A percentile compares a stretch with the other conserved stretches of the same genome.
These are phyloP conservation scores for Myxozyma geophila DNA, from an alignment of 805 yeast species.

Conservation along the genomic window DNA sequence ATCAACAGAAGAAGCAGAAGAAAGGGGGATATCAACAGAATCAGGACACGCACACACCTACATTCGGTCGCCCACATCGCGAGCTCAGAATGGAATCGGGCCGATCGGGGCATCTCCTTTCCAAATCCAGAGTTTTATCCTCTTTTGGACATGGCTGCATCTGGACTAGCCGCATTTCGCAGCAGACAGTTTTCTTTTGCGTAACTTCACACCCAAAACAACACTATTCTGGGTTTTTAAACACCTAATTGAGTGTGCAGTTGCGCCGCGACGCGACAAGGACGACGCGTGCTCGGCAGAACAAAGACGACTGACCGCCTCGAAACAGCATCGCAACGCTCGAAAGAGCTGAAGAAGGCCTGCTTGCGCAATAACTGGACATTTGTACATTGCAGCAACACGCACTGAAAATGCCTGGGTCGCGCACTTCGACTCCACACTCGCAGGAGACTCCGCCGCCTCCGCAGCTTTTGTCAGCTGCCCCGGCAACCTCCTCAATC, in stretches of 20 bases:
- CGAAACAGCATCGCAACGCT: too few relatives aligned
- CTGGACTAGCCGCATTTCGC: neutral
- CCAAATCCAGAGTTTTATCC: neutral
- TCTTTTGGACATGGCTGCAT: neutral
- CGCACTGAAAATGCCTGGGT: slow-evolving; percentile 6
- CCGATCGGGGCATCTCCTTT: too few relatives aligned
- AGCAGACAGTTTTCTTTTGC: neutral
- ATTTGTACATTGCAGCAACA: neutral
- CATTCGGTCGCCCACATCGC: too few relatives aligned
- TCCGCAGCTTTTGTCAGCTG: slow-evolving; percentile 14
- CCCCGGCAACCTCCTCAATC: slow-evolving; percentile 20
- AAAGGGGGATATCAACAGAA: too few relatives aligned
- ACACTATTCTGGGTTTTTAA: neutral
- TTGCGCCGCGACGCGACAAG: neutral
- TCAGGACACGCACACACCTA: too few relatives aligned
- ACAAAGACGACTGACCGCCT: neutral
- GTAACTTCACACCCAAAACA: slow-evolving; percentile 7
- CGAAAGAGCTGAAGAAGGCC: too few relatives aligned
- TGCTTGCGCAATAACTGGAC: neutral
- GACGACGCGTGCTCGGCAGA: neutral
- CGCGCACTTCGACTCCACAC: slow-evolving; percentile 32
- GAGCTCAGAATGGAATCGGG: too few relatives aligned
- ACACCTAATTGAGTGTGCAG: neutral
- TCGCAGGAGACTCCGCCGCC: slow-evolving; percentile 36
- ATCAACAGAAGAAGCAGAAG: too few relatives aligned